phyloP scores from a whole-genome alignment of 1,139 yeast genomes.

The Magnusiomyces suaveolens region DNA sequence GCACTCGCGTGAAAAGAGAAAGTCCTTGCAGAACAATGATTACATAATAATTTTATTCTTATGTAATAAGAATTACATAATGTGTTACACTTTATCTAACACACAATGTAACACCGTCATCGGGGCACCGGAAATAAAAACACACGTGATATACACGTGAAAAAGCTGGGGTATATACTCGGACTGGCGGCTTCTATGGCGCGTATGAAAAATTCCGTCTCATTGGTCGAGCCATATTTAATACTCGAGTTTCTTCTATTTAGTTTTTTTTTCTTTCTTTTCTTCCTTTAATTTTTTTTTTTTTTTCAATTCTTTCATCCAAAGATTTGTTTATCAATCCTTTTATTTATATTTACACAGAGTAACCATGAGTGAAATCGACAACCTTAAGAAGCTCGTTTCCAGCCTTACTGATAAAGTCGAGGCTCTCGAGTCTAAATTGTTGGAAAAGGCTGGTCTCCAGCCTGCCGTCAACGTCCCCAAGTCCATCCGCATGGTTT shows the following conservation, averaged over 20 bases:
- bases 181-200: no score
- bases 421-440: conserved; percentile 42
- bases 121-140: not conserved
- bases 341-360: not conserved
- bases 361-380: conserved; percentile 27
- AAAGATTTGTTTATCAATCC: no score
- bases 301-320: not conserved
- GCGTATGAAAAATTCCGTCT: not conserved
- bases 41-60: no score
- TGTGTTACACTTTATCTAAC: not conserved
- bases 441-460: conserved; percentile 18
- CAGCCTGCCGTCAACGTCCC: conserved; percentile 46
- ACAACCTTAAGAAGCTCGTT: conserved; percentile 36
- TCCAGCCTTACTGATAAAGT: conserved; percentile 58
- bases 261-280: no score
- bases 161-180: not conserved
- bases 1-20: no score
- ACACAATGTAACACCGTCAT: not conserved
- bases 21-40: no score
- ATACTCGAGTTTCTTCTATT: no score
- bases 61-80: not conserved
- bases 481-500: conserved; percentile 85
- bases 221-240: no score
- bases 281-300: not conserved
- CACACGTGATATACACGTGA: not conserved